Percentiles rank a stretch among this genome's conserved stretches.
Evolutionary conservation across 2,329 filamentous ascomycete species (phyloP).

Genomic region (Thermochaetoides dissita): DNA sequence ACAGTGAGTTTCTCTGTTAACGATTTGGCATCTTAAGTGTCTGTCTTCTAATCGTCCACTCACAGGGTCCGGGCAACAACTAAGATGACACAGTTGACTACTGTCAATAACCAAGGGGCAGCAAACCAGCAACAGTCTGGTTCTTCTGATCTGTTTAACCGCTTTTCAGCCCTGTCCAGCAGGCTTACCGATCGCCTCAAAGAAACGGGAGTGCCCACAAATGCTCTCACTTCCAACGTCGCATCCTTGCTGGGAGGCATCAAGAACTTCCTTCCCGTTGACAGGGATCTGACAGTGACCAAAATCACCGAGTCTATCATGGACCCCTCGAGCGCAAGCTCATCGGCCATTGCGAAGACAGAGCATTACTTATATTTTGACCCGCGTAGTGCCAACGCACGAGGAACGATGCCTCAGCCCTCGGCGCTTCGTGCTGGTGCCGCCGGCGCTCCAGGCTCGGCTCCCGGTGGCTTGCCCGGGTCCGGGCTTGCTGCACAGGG

Average conservation of each 20-base stretch:
- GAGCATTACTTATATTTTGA: conserved; percentile 97
- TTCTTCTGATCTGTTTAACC: conserved; percentile 74
- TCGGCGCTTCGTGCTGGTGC: conserved; percentile 40
- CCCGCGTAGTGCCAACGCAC: conserved; percentile 79
- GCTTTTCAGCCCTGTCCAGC: conserved; percentile 82
- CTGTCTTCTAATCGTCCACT: conserved; percentile 1
- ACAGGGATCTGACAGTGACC: conserved; percentile 89
- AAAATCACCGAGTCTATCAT: conserved; percentile 98
- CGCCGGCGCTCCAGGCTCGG: conserved; percentile 17
- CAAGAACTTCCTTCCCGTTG: conserved; percentile 93
- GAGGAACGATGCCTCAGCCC: conserved; percentile 78
- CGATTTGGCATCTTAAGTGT: background rate
- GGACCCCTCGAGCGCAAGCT: conserved; percentile 82
- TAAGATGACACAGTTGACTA: conserved; percentile 95
- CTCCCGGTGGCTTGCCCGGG: conserved; percentile 35
- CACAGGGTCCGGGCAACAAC: conserved; percentile 73
- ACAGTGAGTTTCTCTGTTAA: conserved; percentile 41
- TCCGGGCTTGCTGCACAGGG: conserved; percentile 31
- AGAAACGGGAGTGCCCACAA: conserved; percentile 64
- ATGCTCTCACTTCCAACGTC: conserved; percentile 61
- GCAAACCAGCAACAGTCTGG: conserved; percentile 43
- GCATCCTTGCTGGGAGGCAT: conserved; percentile 90
- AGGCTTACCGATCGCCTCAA: conserved; percentile 89
- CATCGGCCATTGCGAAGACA: conserved; percentile 86
- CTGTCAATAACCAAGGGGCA: conserved; percentile 61